Percentiles rank a stretch among this genome's conserved stretches.
These are phyloP conservation scores for Yamadazyma laniorum DNA, from an alignment of 805 yeast genomes.

Conservation along the genomic window DNA sequence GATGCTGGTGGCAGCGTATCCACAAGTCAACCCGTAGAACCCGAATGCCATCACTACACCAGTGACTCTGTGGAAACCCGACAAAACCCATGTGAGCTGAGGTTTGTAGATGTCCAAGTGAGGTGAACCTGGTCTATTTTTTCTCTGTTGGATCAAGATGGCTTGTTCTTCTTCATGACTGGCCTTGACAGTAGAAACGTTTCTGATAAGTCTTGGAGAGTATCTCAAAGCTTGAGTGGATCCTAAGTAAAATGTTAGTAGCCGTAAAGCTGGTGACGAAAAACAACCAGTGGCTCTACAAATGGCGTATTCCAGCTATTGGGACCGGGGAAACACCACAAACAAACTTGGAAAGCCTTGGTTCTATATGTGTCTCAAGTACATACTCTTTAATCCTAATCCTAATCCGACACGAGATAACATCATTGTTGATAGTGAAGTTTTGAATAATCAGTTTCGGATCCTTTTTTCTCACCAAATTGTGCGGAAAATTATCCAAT, in stretches of 20 bases:
- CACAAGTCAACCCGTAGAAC: slow-evolving; percentile 73
- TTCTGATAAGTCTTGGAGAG: slow-evolving; percentile 4
- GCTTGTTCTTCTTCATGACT: slow-evolving; percentile 63
- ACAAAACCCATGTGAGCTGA: slow-evolving; percentile 80
- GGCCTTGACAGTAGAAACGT: slow-evolving; percentile 39
- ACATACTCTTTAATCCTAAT: slow-evolving; percentile 25
- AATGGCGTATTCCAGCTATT: no score
- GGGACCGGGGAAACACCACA: no score
- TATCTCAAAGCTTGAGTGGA: slow-evolving; percentile 5
- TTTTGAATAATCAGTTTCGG: slow-evolving; percentile 3
- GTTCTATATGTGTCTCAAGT: no score
- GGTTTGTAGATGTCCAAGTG: slow-evolving; percentile 88
- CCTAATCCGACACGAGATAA: slow-evolving; percentile 35
- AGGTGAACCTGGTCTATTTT: slow-evolving; percentile 86
- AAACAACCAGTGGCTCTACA: no score
- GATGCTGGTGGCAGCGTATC: slow-evolving; percentile 69
- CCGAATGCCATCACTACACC: slow-evolving; percentile 81
- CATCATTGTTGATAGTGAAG: slow-evolving; percentile 17
- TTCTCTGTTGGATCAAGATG: slow-evolving; percentile 77
- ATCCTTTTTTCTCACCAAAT: slow-evolving; percentile 6
- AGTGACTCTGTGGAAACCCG: slow-evolving; percentile 81
- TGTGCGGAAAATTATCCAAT: slow-evolving; percentile 10
- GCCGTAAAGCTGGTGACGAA: no score
- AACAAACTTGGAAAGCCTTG: no score
- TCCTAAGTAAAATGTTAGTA: slow-evolving; percentile 10